Evolutionary conservation across 345 rosid species (phyloP), one percentile per base, ranked within the genome.

Genomic region (Erodium maritimum): DNA sequence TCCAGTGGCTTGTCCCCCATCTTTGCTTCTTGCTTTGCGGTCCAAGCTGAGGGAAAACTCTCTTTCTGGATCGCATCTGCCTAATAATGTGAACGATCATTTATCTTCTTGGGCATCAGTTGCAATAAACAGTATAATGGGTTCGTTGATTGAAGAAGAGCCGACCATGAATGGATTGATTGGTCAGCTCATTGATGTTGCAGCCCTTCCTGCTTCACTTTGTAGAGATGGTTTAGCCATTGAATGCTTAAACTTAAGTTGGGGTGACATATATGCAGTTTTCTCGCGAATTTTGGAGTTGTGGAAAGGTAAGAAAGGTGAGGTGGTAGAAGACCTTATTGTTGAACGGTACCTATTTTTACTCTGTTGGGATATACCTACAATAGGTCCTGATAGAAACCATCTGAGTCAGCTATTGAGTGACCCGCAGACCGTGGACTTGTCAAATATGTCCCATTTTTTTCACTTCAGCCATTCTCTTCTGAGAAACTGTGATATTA

Each of bases 301-400:
- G 14, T 93, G 99, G 99, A 82, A 80, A 63, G 90, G 91, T 18
- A 83, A 71, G 69, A 82, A 69, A 60, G 82, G 97, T 60, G 68
- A 58, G 58, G 68, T 70, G 33, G 74, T 82, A 70, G 97, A 83
- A 81, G 99, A 89, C 67, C 78, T 89, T 65, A 70, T 93, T 45
- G 75, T 87, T 68, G 99, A 93, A 80, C 83, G 99, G 75, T 93
- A 93, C 71, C 52, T 87, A 55, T 93, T 85, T 72, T 56, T 74
- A 19, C 95, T 93, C 69, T 85, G 94, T 73, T 82, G 84, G 77
- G 99, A 93, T 77, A 69, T 87, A 64, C 77, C 90, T 59, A 62
- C 67, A 22, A 62, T 69, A 65, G 67, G 71, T 50, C 61, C 66
- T 37, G 51, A 72, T 37, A 56, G 65, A 45, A 80, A 77, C 52